phyloP scores from a whole-genome alignment of 2,329 filamentous ascomycete genomes.

The Pseudogymnoascus sp. region DNA sequence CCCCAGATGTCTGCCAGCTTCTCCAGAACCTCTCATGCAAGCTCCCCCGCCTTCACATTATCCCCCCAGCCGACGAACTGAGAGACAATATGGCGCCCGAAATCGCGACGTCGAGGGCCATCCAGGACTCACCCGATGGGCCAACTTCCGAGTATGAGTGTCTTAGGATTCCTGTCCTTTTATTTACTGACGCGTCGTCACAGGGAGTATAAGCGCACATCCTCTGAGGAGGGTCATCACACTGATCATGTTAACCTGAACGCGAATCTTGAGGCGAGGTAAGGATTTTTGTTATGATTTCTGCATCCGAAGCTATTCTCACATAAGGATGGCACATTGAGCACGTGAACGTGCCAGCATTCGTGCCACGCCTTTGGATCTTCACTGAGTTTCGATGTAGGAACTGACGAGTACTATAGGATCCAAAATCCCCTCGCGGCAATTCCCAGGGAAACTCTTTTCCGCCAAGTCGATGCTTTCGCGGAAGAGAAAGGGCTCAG shows the following conservation, averaged over 20 bases:
- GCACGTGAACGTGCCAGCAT: not conserved
- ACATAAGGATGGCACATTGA: not conserved
- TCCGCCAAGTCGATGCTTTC: constrained; percentile 49
- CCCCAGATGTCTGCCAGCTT: not conserved
- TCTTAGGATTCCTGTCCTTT: not conserved
- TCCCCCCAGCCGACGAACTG: not conserved
- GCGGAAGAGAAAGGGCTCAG: constrained; percentile 47
- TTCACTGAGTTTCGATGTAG: not conserved
- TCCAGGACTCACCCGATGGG: not conserved
- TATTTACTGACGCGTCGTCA: not conserved
- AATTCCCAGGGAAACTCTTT: constrained; percentile 39
- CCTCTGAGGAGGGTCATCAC: constrained; percentile 14
- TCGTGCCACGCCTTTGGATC: too few relatives aligned
- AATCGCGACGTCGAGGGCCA: not conserved
- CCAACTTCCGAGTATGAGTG: constrained; percentile 6
- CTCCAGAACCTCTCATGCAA: not conserved
- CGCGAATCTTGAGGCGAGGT: constrained; percentile 19
- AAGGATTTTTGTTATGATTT: not conserved
- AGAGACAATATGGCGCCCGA: constrained; percentile 4
- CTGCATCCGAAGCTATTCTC: not conserved
- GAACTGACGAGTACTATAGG: constrained; percentile 26
- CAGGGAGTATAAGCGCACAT: constrained; percentile 15
- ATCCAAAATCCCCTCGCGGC: constrained; percentile 46
- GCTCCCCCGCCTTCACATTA: not conserved
- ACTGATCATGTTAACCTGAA: constrained; percentile 18